Percentiles rank a stretch among this genome's conserved stretches.
phyloP scores from a whole-genome alignment of 176 grass and related monocot genomes.

The Triticum urartu region DNA sequence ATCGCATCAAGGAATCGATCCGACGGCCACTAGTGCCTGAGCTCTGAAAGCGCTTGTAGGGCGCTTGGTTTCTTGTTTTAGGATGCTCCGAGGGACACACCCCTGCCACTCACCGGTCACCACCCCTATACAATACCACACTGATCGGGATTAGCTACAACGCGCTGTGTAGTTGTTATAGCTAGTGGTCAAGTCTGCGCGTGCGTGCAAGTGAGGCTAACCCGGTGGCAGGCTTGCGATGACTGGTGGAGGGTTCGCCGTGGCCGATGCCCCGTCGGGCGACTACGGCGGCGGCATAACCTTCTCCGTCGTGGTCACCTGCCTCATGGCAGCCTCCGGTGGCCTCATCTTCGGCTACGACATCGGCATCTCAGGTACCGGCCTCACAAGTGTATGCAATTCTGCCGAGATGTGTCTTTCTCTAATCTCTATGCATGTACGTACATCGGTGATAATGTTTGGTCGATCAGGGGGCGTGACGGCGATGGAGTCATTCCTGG shows the following conservation, averaged over 20 bases:
- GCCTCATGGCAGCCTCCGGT: slow-evolving; percentile 67
- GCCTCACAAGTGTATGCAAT: neutral
- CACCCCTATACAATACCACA: neutral
- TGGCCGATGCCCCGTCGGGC: neutral
- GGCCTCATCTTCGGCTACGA: slow-evolving; percentile 80
- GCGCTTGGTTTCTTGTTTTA: no score
- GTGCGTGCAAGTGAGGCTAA: neutral
- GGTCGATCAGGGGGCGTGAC: slow-evolving; percentile 50
- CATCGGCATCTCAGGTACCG: slow-evolving; percentile 59
- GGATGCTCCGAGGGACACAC: neutral
- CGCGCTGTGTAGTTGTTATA: neutral
- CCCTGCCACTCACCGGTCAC: neutral
- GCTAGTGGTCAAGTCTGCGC: neutral
- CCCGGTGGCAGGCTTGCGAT: neutral
- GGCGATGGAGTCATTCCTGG: slow-evolving; percentile 63
- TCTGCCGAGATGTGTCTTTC: neutral
- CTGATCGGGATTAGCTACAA: neutral
- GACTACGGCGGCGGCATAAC: slow-evolving; percentile 63
- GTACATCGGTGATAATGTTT: neutral
- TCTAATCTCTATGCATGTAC: neutral
- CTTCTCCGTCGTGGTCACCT: slow-evolving; percentile 58
- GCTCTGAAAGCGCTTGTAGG: no score
- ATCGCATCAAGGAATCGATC: no score
- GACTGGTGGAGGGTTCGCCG: slow-evolving; percentile 38
- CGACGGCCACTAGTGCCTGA: no score